These are phyloP conservation scores for Leishmania amazonensis DNA, from an alignment of 208 protist genomes.

Conservation along the genomic window DNA sequence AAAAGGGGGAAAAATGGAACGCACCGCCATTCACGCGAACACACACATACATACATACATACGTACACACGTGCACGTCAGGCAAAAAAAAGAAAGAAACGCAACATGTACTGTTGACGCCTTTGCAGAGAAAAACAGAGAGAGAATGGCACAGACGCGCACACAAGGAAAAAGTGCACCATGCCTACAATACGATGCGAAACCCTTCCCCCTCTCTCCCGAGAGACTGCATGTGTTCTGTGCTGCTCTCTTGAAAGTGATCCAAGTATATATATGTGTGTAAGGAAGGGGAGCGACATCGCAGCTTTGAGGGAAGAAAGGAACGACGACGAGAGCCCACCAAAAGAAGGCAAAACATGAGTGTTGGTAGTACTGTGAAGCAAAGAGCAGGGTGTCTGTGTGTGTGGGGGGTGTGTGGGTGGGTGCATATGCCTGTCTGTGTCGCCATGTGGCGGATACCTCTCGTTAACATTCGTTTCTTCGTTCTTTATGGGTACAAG, in stretches of 20 bases:
- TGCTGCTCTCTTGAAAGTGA: neutral
- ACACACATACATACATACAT: neutral
- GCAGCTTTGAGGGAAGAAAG: neutral
- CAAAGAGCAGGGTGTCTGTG: neutral
- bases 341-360: neutral
- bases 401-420: neutral
- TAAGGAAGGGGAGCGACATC: neutral
- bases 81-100: neutral
- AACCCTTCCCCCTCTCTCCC: no score
- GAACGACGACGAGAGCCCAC: conserved; percentile 4
- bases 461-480: neutral
- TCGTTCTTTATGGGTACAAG: neutral
- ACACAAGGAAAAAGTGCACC: neutral
- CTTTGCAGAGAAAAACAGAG: conserved; percentile 24
- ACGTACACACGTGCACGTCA: neutral
- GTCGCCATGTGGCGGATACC: neutral
- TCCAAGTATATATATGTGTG: neutral
- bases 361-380: neutral
- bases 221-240: neutral
- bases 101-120: neutral
- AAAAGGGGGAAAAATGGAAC: neutral
- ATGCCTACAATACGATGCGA: neutral
- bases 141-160: neutral
- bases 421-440: neutral
- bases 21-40: neutral